Conservation (phyloP, 768 basidiomycete species). For the Rhizopogon vesiculosus region DNA sequence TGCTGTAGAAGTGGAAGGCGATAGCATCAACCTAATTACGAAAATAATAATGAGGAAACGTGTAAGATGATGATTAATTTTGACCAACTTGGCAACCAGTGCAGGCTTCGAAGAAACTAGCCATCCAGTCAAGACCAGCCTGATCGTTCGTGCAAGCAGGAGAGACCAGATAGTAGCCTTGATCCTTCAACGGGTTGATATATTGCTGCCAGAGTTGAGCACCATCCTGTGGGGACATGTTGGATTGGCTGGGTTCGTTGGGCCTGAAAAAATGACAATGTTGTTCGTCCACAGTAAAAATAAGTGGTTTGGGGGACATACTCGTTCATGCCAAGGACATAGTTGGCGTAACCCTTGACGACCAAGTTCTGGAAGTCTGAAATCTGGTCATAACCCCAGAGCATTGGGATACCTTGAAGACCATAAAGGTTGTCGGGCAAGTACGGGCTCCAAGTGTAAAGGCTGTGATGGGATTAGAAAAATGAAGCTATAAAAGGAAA, state of each 20-base stretch:
- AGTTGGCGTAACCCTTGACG: conserved; percentile 44
- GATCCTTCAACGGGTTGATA: conserved; percentile 49
- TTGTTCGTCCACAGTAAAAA: neutral
- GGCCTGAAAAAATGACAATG: conserved; percentile 43
- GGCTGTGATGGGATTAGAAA: conserved; percentile 15
- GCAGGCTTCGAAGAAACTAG: conserved; percentile 52
- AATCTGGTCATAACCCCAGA: conserved; percentile 61
- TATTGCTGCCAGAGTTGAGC: conserved; percentile 56
- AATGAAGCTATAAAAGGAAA: neutral
- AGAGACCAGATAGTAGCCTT: conserved; percentile 56
- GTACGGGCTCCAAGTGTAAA: conserved; percentile 68
- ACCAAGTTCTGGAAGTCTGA: conserved; percentile 43
- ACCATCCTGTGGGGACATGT: conserved; percentile 48
- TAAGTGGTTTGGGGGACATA: conserved; percentile 26
- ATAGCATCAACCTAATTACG: conserved; percentile 45
- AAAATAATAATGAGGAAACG: neutral
- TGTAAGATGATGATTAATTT: neutral
- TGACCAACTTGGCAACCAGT: conserved; percentile 46
- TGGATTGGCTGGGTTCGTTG: conserved; percentile 56
- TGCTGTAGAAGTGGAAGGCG: conserved; percentile 71
- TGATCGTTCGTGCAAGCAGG: conserved; percentile 67
- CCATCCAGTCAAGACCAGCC: conserved; percentile 60
- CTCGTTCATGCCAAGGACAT: conserved; percentile 72
- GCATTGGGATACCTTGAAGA: conserved; percentile 57
- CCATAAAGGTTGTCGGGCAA: conserved; percentile 40